Base-by-base conservation (phyloP, 495 filamentous ascomycete genomes). In the Articulospora tetracladia region DNA sequence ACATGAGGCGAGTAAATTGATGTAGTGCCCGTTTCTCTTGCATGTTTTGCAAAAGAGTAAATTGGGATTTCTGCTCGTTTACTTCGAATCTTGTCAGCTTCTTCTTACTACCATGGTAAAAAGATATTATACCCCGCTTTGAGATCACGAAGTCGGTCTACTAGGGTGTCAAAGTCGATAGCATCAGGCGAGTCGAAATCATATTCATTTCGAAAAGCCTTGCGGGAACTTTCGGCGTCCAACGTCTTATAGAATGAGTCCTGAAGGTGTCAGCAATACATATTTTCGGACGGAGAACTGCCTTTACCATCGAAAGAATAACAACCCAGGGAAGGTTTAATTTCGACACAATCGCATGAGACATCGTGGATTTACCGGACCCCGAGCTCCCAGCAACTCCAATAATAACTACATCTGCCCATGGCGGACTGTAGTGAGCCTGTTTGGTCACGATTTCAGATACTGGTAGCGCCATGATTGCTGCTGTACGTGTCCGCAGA, bases 291-390 rank as follows among this genome's bases (percentile, higher is more conserved):
- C 49, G n/a, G 27, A 51, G 17, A 22, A 57, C 30, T 41, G 15
- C 28, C 62, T 75, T 69, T 81, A 96, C 92, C 85, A 98, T 97
- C 30, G 92, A 93, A 63, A 98, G 74, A 71, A 98, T 96, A 27
- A 97, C 91, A 34, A 98, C 94, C 94, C 94, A 98, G 46, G 94
- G 94, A 53, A 98, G 76, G 74, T 93, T 96, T 64, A 98, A 73
- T 59, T 89, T 88, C 57, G 79, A 85, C 54, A 98, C 91, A 64
- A 98, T 96, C 51, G 92, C 92, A 61, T 93, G 84, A 23, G 95
- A 92, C 54, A 98, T 76, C 1, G 92, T 96, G n/a, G 93, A 97
- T 77, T 98, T 98, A 39, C 94, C 94, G 25, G 93, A 97, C 55
- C 95, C 95, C 20, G 93, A 97, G 70, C 90, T 94, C 13, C 94